Evolutionary conservation across 352 stramenopile species (phyloP).

Genomic region (Pythium vanterpoolii): DNA sequence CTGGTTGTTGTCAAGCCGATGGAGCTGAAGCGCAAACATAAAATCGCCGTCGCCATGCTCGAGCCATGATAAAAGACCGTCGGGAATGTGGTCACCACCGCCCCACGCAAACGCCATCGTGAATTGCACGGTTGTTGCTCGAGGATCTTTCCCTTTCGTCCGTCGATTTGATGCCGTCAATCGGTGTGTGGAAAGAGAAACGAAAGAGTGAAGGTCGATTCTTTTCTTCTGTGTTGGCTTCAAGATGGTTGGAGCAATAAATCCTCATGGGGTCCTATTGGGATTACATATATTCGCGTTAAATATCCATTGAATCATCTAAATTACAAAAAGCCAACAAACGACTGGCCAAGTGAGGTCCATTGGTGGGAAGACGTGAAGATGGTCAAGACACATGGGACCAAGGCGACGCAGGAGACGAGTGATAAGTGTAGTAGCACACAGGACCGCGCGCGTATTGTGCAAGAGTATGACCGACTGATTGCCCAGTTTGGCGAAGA

Average conservation of each 20-base stretch:
- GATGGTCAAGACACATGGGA: constrained; percentile 15
- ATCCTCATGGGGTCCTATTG: neutral
- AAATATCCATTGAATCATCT: neutral
- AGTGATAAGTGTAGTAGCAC: neutral
- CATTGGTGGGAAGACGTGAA: constrained; percentile 15
- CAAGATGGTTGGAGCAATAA: constrained; percentile 12
- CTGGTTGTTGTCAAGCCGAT: constrained; percentile 8
- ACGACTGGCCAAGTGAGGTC: constrained; percentile 3
- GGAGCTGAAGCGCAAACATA: constrained; percentile 7
- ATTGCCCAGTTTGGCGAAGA: constrained; percentile 59
- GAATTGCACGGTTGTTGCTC: neutral
- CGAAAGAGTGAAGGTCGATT: constrained; percentile 15
- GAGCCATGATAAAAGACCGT: neutral
- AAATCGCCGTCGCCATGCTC: constrained; percentile 14
- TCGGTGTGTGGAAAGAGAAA: no score
- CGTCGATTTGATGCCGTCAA: neutral
- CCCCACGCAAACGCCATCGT: neutral
- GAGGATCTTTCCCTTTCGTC: neutral
- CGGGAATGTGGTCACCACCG: neutral
- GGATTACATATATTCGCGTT: neutral
- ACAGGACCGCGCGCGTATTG: constrained; percentile 9
- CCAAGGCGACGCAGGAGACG: neutral
- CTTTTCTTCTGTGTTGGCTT: constrained; percentile 7
- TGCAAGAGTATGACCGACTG: constrained; percentile 50
- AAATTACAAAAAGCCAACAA: constrained; percentile 20